Evolutionary conservation across 495 filamentous ascomycete species (phyloP).

Genomic region (Jackrogersella minutella): DNA sequence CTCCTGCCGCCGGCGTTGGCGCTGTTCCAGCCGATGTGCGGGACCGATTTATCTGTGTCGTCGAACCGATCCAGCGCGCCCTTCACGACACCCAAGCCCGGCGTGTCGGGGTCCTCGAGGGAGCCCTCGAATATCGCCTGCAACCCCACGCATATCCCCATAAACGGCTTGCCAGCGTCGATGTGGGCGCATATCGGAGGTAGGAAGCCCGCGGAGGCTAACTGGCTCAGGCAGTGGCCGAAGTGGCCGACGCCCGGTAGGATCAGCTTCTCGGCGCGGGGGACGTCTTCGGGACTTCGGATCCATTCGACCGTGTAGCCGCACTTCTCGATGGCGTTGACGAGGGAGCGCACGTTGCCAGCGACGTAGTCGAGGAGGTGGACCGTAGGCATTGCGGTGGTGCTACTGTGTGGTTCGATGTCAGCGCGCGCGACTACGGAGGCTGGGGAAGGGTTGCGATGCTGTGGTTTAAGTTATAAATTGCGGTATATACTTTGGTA

Average conservation of each 20-base stretch:
- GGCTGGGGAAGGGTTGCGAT: not conserved
- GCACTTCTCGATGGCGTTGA: slow-evolving; percentile 94
- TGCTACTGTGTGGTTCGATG: not conserved
- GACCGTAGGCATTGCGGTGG: slow-evolving; percentile 78
- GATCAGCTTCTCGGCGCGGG: slow-evolving; percentile 88
- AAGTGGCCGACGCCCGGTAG: slow-evolving; percentile 97
- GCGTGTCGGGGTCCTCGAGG: slow-evolving; percentile 71
- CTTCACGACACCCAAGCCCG: slow-evolving; percentile 78
- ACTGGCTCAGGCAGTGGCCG: slow-evolving; percentile 89
- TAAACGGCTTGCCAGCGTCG: slow-evolving; percentile 88
- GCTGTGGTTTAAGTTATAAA: not conserved
- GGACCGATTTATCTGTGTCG: slow-evolving; percentile 81
- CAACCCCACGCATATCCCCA: slow-evolving; percentile 96
- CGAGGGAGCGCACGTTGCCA: slow-evolving; percentile 92
- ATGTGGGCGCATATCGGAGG: slow-evolving; percentile 83
- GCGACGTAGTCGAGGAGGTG: slow-evolving; percentile 83
- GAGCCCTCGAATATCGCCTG: slow-evolving; percentile 90
- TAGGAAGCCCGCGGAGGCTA: slow-evolving; percentile 79
- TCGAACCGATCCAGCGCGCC: slow-evolving; percentile 77
- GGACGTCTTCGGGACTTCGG: slow-evolving; percentile 80
- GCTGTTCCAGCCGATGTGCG: slow-evolving; percentile 98
- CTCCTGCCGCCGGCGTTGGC: slow-evolving; percentile 63
- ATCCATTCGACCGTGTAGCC: slow-evolving; percentile 96
- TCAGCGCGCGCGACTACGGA: not conserved
- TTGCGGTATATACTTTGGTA: too few relatives aligned